Base-by-base conservation (phyloP, 495 filamentous ascomycete species). In the Podospora pseudocomata region DNA sequence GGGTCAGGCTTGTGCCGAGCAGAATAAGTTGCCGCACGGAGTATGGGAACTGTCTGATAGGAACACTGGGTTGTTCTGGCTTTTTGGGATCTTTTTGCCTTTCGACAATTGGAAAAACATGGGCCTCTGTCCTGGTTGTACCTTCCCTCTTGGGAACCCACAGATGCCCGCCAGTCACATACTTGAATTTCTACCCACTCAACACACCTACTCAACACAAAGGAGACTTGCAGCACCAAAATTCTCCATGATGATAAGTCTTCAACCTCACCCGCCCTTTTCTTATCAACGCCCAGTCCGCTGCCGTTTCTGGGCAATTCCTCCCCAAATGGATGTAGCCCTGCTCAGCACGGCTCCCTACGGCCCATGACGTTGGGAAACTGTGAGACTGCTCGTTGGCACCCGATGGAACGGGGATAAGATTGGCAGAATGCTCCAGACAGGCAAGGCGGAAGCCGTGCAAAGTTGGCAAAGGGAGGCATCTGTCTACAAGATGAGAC, bases 351-450 rank as follows among this genome's bases (percentile, higher is more conserved):
- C 13, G 39, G 39, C 39, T 32, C 30, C 30, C 39, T 49, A 49
- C 13, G 9, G 39, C 39, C 39, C 39, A 49, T 49, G 39, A 49
- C 39, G 39, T 9, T 49, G 39, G 39, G 13, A 49, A 49, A 13
- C 39, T 49, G 39, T 49, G 39, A 49, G 39, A 11, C 39, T 49
- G 2, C 9, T 49, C 13, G 9, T 49, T 11, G 9, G 39, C 11
- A 49, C 55, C 0, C 55, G 55, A 58, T 58, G 55, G 55, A 58
- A 58, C 55, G 55, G 18, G 39, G 55, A 2, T 58, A 58, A 58
- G 55, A 58, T 58, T 58, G 55, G 55, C 55, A 58, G n/a, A 19
- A 26, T 26, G 55, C n/a, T 26, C 55, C n/a, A 26, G 55, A 58
- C 7, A 9, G 55, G 19, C 55, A 58, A 58, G 55, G 23, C n/a